Percentiles rank a stretch among this genome's conserved stretches.
Conservation (phyloP, 495 filamentous ascomycete species). For the Hypomontagnella monticulosa region DNA sequence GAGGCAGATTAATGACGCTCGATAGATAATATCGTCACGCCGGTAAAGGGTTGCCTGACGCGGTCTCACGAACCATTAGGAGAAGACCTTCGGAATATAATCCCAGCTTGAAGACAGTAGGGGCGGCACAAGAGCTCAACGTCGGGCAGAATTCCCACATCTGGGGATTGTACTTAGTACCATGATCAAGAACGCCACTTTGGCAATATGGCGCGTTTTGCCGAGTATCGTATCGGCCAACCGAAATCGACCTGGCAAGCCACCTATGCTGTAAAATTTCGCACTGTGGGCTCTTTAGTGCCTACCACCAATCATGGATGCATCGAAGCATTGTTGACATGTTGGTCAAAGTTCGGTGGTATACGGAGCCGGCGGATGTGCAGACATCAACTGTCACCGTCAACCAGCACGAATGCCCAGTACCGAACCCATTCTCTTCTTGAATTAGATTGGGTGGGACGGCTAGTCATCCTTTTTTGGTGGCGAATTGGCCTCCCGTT, state of each 20-base stretch:
- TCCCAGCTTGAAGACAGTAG: neutral
- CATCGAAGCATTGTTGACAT: neutral
- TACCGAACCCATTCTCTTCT: conserved; percentile 5
- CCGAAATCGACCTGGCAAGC: too few species aligned
- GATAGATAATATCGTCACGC: neutral
- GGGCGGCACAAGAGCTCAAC: neutral
- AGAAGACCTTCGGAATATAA: neutral
- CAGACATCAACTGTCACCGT: conserved; percentile 7
- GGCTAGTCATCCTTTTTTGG: conserved; percentile 20
- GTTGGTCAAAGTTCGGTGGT: neutral
- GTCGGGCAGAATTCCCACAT: neutral
- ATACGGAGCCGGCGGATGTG: conserved; percentile 6
- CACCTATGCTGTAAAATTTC: too few species aligned
- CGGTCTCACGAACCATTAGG: neutral
- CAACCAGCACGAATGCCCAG: neutral
- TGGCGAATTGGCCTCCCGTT: conserved; percentile 12
- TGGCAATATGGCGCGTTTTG: conserved; percentile 19
- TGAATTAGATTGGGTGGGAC: neutral
- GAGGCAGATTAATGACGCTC: conserved; percentile 2
- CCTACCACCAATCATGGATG: conserved; percentile 5
- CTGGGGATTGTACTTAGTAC: conserved; percentile 7
- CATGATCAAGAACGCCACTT: conserved; percentile 8
- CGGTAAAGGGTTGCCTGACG: conserved; percentile 8
- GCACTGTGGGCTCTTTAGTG: conserved; percentile 8
- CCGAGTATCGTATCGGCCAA: too few species aligned